These are phyloP conservation scores for Exophiala sp. DNA, from an alignment of 2,329 filamentous ascomycete species.

Conservation along the genomic window DNA sequence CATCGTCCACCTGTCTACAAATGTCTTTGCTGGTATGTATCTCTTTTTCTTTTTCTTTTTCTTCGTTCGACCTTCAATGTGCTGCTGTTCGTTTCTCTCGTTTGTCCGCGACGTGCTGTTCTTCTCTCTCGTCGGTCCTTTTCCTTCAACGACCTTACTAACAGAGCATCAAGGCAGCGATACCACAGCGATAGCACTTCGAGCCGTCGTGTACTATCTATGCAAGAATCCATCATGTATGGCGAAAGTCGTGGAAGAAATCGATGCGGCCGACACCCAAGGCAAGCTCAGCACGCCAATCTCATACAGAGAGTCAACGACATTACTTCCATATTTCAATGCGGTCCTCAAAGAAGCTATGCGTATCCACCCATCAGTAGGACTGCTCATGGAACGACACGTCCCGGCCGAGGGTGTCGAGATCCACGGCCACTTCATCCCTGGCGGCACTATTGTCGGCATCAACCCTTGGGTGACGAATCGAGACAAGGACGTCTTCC, in stretches of 20 bases:
- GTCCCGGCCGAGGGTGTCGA: slow-evolving; percentile 24
- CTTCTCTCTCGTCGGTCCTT: neutral
- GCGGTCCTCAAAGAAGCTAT: slow-evolving; percentile 23
- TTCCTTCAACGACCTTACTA: neutral
- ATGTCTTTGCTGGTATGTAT: slow-evolving; percentile 29
- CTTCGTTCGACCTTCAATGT: neutral
- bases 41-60: neutral
- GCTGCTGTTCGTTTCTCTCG: no score
- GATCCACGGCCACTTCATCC: slow-evolving; percentile 21
- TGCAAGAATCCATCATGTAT: slow-evolving; percentile 51
- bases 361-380: slow-evolving; percentile 28
- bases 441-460: slow-evolving; percentile 22
- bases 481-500: slow-evolving; percentile 17
- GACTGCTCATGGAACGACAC: slow-evolving; percentile 28
- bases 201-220: slow-evolving; percentile 63
- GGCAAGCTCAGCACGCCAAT: slow-evolving; percentile 21
- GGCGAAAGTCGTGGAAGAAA: slow-evolving; percentile 17
- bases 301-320: slow-evolving; percentile 28
- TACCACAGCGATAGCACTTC: slow-evolving; percentile 24
- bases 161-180: slow-evolving; percentile 17
- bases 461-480: slow-evolving; percentile 32
- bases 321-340: slow-evolving; percentile 17
- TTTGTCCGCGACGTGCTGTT: no score
- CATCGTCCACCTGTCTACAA: slow-evolving; percentile 31
- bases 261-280: slow-evolving; percentile 17